phyloP scores from a whole-genome alignment of 2,329 filamentous ascomycete genomes.

The Esteya vermicola region DNA sequence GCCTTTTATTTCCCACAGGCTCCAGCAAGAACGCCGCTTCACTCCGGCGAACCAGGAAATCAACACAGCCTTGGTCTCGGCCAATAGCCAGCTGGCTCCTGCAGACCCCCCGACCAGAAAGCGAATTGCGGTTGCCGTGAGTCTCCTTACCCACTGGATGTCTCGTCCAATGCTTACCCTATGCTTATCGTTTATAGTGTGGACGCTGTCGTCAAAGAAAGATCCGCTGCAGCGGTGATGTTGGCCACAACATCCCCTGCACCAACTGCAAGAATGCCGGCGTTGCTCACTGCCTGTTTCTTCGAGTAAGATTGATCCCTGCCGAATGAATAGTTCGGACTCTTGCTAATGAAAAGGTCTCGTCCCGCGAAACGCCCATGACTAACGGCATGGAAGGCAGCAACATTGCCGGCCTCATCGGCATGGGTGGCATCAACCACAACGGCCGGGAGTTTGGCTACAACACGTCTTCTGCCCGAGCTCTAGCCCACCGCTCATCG shows the following conservation, averaged over 20 bases:
- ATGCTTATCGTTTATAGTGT: constrained; percentile 51
- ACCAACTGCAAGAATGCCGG: constrained; percentile 68
- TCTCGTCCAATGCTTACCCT: no score
- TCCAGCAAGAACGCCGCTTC: no score
- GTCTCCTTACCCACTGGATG: no score
- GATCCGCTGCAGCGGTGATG: constrained; percentile 85
- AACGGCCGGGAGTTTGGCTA: constrained; percentile 18
- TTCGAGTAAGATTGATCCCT: constrained; percentile 46
- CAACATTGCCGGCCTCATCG: no score
- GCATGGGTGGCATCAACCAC: no score
- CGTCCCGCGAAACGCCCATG: constrained; percentile 22
- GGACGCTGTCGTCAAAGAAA: constrained; percentile 82
- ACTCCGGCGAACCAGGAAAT: no score
- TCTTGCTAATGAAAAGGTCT: constrained; percentile 16
- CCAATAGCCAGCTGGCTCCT: no score
- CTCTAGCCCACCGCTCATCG: constrained; percentile 10
- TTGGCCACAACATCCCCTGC: constrained; percentile 63
- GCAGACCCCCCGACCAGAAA: no score
- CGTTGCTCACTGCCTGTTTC: constrained; percentile 58
- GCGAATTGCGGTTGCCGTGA: no score
- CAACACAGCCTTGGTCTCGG: no score
- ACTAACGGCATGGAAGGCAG: constrained; percentile 17
- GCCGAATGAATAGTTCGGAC: background rate
- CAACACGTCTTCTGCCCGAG: constrained; percentile 19
- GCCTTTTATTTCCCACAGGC: no score